phyloP scores from a whole-genome alignment of 2,329 filamentous ascomycete species.

The Scolecobasidium constrictum region DNA sequence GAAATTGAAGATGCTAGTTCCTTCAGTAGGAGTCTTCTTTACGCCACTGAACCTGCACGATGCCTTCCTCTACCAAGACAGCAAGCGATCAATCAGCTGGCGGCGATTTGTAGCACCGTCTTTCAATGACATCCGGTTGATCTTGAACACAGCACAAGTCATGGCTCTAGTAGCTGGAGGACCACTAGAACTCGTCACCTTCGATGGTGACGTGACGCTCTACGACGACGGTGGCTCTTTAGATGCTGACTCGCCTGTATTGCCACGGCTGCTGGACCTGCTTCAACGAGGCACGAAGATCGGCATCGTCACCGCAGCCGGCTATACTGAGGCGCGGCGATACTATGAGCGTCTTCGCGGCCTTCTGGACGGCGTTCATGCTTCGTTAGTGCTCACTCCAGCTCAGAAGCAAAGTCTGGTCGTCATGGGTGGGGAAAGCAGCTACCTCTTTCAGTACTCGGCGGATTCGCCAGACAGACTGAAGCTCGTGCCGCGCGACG shows the following conservation, averaged over 20 bases:
- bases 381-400: conserved; percentile 48
- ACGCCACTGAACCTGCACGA: conserved; percentile 77
- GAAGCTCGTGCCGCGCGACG: conserved; percentile 48
- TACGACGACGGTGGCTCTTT: conserved; percentile 76
- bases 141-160: conserved; percentile 88
- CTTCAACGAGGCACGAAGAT: conserved; percentile 70
- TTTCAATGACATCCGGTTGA: conserved; percentile 90
- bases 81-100: conserved; percentile 74
- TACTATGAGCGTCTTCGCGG: conserved; percentile 85
- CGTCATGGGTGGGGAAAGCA: conserved; percentile 91
- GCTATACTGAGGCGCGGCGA: conserved; percentile 76
- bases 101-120: conserved; percentile 89
- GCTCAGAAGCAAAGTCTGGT: conserved; percentile 68
- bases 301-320: conserved; percentile 92
- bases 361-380: conserved; percentile 67
- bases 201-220: conserved; percentile 94
- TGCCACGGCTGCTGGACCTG: conserved; percentile 57
- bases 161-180: conserved; percentile 74
- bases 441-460: conserved; percentile 82
- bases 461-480: conserved; percentile 55
- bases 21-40: conserved; percentile 87
- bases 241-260: conserved; percentile 64
- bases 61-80: conserved; percentile 85
- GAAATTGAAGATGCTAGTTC: conserved; percentile 86
- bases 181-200: conserved; percentile 75